Evolutionary conservation across 257 asterid genomes (phyloP).

Genomic region (Ehretia macrophylla): DNA sequence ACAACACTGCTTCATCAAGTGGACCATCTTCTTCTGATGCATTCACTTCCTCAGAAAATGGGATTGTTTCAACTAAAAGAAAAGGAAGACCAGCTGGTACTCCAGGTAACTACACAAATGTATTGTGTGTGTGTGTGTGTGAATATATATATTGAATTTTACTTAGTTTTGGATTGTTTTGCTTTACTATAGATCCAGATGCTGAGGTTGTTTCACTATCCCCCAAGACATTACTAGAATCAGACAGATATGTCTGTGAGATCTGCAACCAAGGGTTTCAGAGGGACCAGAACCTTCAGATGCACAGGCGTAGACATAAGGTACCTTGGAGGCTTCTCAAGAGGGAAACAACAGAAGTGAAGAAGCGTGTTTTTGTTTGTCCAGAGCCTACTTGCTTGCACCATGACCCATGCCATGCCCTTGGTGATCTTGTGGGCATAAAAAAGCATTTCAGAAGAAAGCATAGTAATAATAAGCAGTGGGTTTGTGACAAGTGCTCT

Average conservation of each 20-base stretch:
- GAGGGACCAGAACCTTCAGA: conserved; percentile 28
- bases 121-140: too few relatives aligned
- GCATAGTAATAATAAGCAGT: conserved; percentile 61
- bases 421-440: conserved; percentile 43
- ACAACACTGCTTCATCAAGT: conserved; percentile 17
- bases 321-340: conserved; percentile 32
- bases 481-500: conserved; percentile 62
- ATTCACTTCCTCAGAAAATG: conserved; percentile 23
- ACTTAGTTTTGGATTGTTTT: too few relatives aligned
- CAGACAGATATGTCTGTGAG: conserved; percentile 29
- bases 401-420: conserved; percentile 72
- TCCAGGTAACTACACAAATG: conserved; percentile 19
- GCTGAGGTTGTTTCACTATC: conserved; percentile 26
- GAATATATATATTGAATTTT: too few relatives aligned
- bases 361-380: conserved; percentile 66
- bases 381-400: conserved; percentile 72
- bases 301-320: conserved; percentile 26
- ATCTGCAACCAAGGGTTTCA: conserved; percentile 30
- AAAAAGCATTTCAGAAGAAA: conserved; percentile 44
- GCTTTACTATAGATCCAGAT: conserved; percentile 12
- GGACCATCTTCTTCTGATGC: conserved; percentile 29
- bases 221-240: conserved; percentile 24
- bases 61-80: conserved; percentile 10
- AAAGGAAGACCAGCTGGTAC: conserved; percentile 34
- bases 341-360: conserved; percentile 32